phyloP scores from a whole-genome alignment of 371 early-diverging fungal species.

The Mortierella sp. region DNA sequence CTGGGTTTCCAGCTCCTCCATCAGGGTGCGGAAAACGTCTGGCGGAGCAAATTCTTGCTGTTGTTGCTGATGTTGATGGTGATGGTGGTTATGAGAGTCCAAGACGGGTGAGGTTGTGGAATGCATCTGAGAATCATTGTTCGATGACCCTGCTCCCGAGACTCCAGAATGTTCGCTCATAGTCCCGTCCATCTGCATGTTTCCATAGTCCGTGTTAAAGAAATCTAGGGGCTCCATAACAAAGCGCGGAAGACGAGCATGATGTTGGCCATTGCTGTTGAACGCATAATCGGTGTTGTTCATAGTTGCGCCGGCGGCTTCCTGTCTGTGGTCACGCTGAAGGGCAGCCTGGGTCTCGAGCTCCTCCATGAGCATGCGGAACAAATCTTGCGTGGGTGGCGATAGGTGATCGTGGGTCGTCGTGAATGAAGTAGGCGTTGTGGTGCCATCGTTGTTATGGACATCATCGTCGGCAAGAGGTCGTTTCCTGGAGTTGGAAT shows the following conservation, averaged over 20 bases:
- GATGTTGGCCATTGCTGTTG: slow-evolving; percentile 10
- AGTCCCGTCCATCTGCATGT: slow-evolving; percentile 18
- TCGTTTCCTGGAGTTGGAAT: slow-evolving; percentile 24
- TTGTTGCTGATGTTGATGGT: neutral
- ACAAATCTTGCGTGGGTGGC: slow-evolving; percentile 47
- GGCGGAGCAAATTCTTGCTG: slow-evolving; percentile 25
- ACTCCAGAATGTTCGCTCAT: slow-evolving; percentile 3
- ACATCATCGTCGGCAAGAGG: slow-evolving; percentile 27
- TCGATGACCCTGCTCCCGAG: neutral
- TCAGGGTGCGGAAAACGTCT: slow-evolving; percentile 30
- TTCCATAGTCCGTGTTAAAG: slow-evolving; percentile 23
- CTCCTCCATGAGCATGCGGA: slow-evolving; percentile 50
- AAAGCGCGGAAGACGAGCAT: slow-evolving; percentile 36
- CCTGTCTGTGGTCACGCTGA: slow-evolving; percentile 40
- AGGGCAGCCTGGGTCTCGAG: slow-evolving; percentile 44
- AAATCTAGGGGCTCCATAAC: slow-evolving; percentile 42
- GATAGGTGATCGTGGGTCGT: slow-evolving; percentile 25
- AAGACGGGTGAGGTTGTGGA: neutral
- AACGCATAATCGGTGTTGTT: slow-evolving; percentile 16
- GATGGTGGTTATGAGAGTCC: neutral
- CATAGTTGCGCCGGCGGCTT: neutral
- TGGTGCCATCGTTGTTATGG: slow-evolving; percentile 15
- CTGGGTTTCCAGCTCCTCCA: slow-evolving; percentile 51
- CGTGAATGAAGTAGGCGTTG: slow-evolving; percentile 14
- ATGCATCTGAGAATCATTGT: neutral